Base-by-base conservation (phyloP, 352 stramenopile species). In the Thalassiosira ordinaria region DNA sequence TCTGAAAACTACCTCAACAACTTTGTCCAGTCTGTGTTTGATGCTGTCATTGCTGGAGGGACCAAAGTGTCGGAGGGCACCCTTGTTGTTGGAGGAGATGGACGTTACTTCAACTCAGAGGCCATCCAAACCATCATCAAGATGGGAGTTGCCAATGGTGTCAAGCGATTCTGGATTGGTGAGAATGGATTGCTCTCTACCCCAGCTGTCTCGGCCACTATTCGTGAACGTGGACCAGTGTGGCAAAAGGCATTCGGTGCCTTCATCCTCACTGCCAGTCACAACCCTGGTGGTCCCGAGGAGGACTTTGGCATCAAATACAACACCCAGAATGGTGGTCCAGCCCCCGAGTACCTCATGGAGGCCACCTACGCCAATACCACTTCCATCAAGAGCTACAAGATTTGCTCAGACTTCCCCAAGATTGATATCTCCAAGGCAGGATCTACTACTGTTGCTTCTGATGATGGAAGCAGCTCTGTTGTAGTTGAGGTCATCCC, bases 281-380 rank as follows among this genome's bases (percentile, higher is more conserved):
- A 99, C 96, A 99, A 99, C 92, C 97, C 98, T 53, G 97, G 97
- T 84, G 97, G 98, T 46, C 97, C 97, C 29, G 94, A 99, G 49
- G 91, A 96, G 88, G 98, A 99, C 89, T 99, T 99, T 83, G 98
- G 98, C 66, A 97, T 98, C 88, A 98, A 98, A 85, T 99, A 99
- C 96, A 99, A 99, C 91, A 95, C 88, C 37, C 97, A 97, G 83
- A 99, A 99, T 92, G 98, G 98, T 69, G 96, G 97, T 33, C 97
- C 97, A 8, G 97, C 98, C 20, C 96, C 97, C 0, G 97, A 99
- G 84, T 96, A 97, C 86, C 84, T 99, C 26, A 99, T 98, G 51
- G 85, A 99, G 78, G 94, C 94, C 61, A 99, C 99, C 74, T 99
- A 96, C 88, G 87, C 91, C 26, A 95, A 98, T 76, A 98, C 97